Conservation (phyloP, 1,284 basidiomycete genomes). For the Xerocomus minutiporus region DNA sequence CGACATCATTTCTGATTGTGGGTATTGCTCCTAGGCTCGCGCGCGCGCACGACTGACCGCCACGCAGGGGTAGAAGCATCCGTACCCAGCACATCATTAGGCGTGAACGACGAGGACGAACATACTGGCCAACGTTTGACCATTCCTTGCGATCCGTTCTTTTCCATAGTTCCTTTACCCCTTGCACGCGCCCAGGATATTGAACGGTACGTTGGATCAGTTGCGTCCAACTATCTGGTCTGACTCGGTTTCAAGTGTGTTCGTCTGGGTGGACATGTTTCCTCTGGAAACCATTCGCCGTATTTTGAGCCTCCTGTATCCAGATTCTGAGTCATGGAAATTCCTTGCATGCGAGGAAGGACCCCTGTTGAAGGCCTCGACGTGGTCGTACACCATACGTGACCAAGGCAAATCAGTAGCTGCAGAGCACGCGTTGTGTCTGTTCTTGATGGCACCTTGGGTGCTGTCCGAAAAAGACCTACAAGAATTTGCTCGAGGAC, state of each 20-base stretch:
- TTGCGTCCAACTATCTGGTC: not conserved
- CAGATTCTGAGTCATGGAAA: conserved; percentile 39
- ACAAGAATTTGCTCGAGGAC: conserved; percentile 46
- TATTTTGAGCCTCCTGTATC: conserved; percentile 46
- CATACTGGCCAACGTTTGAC: conserved; percentile 41
- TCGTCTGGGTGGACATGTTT: conserved; percentile 45
- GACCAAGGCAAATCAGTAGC: conserved; percentile 11
- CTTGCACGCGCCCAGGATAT: conserved; percentile 36
- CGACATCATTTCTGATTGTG: conserved; percentile 37
- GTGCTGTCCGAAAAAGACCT: conserved; percentile 53
- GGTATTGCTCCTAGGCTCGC: conserved; percentile 10
- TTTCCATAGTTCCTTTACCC: conserved; percentile 29
- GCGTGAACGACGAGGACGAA: conserved; percentile 37
- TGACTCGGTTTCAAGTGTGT: conserved; percentile 30
- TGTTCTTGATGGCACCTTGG: conserved; percentile 67
- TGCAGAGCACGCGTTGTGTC: conserved; percentile 36
- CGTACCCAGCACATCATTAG: conserved; percentile 36
- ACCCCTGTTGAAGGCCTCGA: conserved; percentile 42
- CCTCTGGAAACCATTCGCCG: conserved; percentile 55
- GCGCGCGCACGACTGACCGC: conserved; percentile 7
- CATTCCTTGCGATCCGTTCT: conserved; percentile 41
- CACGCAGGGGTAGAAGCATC: conserved; percentile 36
- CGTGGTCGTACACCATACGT: conserved; percentile 41
- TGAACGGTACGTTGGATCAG: conserved; percentile 32
- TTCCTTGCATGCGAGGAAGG: conserved; percentile 39